A percentile compares a stretch with the other conserved stretches of the same genome.
Evolutionary conservation across 371 early-diverging fungal genomes (phyloP).

Genomic region (Mortierella sp.): DNA sequence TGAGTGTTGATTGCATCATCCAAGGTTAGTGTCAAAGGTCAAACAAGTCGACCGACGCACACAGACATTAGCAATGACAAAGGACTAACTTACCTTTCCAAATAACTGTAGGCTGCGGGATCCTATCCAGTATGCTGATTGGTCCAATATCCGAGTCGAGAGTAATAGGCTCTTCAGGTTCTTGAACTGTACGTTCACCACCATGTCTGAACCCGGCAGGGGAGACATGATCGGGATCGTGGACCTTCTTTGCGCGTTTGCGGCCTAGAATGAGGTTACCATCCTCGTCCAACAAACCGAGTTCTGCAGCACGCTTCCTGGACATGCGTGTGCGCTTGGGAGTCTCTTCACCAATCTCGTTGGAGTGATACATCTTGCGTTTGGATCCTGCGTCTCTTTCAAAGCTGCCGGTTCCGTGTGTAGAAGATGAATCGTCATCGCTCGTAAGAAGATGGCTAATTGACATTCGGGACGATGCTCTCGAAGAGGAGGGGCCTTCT

Average conservation of each 20-base stretch:
- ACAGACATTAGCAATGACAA: conserved; percentile 1
- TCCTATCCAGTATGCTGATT: conserved; percentile 23
- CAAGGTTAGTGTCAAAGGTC: no score
- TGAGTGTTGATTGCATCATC: no score
- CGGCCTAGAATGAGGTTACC: conserved; percentile 21
- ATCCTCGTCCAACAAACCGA: conserved; percentile 13
- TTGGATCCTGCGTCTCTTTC: no score
- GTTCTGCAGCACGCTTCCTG: conserved; percentile 30
- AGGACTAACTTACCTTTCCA: conserved; percentile 42
- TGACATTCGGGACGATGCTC: conserved; percentile 30
- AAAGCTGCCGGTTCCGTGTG: not conserved
- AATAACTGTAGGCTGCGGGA: conserved; percentile 19
- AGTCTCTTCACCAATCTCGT: not conserved
- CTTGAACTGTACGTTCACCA: conserved; percentile 47
- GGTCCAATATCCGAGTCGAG: conserved; percentile 44
- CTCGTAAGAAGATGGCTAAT: conserved; percentile 25
- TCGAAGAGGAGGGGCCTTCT: conserved; percentile 8
- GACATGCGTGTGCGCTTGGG: conserved; percentile 35
- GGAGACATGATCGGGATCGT: conserved; percentile 35
- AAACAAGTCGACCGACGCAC: no score
- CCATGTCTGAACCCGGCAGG: conserved; percentile 46
- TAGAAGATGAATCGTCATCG: conserved; percentile 1
- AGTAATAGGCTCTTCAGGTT: conserved; percentile 28
- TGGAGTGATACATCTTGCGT: conserved; percentile 7
- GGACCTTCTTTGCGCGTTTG: conserved; percentile 42